Evolutionary conservation across 306 rosid genomes (phyloP), one percentile per base, ranked within the genome.

Genomic region (Rosa rugosa): DNA sequence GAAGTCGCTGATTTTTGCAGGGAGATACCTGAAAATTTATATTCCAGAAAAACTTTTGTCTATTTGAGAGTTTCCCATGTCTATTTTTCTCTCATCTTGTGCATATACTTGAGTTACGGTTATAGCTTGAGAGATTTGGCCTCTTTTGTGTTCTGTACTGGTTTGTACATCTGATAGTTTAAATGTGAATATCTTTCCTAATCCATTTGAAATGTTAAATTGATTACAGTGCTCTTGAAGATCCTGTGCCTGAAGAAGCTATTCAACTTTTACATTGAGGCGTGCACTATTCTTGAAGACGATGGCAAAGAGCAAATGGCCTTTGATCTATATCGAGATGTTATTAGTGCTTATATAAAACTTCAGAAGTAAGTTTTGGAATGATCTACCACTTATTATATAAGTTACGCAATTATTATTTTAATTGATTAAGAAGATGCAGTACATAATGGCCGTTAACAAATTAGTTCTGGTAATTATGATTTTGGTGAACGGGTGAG

Each of bases 231-330:
- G 97, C 99, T 71, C 77, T 94, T 84, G 99, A 92, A 84, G 97
- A 92, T 84, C 79, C 85, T 64, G 46, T 80, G 84, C 90, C 97
- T 16, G 96, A 94, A 75, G 97, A 90, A 80, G 95, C 99, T 73
- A 86, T 94, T 85, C 93, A 89, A 84, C 85, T n/a, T 94, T 34
- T 94, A 89, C 86, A 83, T 91, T 68, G 99, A 94, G 75, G 95
- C 99, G 75, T 88, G 92, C 82, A 79, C 91, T 72, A 79, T 82
- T 89, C 99, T 94, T 65, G 99, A 91, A 88, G 99, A 94, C 4
- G 97, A 94, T 73, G 95, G 84, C 60, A 92, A 81, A 82, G 97
- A 94, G 69, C 99, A 94, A 87, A 94, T n/a, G n/a, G n/a, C n/a
- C n/a, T n/a, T n/a, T n/a, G n/a, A n/a, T n/a, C n/a, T n/a, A n/a